These are phyloP conservation scores for Globisporangium orthogonon DNA, from an alignment of 352 stramenopile genomes.

Conservation along the genomic window DNA sequence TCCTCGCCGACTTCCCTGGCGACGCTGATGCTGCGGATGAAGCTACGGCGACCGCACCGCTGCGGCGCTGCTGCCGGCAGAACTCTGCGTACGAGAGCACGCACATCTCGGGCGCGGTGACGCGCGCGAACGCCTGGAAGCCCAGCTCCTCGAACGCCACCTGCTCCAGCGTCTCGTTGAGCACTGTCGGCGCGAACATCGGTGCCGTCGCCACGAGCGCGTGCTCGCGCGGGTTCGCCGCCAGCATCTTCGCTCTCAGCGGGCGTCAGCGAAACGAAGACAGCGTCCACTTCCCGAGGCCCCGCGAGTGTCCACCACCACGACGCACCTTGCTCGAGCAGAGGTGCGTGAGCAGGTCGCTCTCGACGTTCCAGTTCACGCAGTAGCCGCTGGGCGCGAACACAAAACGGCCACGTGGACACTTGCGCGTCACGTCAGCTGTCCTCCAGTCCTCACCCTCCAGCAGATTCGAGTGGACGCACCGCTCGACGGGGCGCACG, in stretches of 20 bases:
- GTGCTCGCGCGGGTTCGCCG: constrained; percentile 39
- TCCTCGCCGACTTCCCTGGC: constrained; percentile 4
- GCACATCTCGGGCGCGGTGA: constrained; percentile 50
- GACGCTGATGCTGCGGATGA: background rate
- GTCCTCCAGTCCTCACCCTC: background rate
- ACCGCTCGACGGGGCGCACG: constrained; percentile 38
- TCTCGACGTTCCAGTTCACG: constrained; percentile 78
- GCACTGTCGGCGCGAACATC: constrained; percentile 38
- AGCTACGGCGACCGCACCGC: constrained; percentile 6
- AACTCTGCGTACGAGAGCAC: constrained; percentile 52
- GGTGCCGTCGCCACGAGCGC: constrained; percentile 55
- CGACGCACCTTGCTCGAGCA: constrained; percentile 33
- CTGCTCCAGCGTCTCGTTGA: constrained; percentile 73
- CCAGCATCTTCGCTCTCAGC: constrained; percentile 24
- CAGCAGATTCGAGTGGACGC: background rate
- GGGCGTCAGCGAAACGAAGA: background rate
- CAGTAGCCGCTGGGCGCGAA: constrained; percentile 47
- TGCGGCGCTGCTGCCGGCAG: constrained; percentile 8
- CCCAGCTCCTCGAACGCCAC: constrained; percentile 77
- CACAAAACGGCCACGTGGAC: background rate
- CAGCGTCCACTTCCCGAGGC: too few species aligned
- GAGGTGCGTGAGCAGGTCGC: constrained; percentile 47
- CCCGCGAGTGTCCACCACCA: background rate
- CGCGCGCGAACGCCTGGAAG: constrained; percentile 45
- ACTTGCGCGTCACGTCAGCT: background rate